Percentiles rank a stretch among this genome's conserved stretches.
Conservation (phyloP, 148 eudicot genomes). For the Vaccinium myrtillus region DNA sequence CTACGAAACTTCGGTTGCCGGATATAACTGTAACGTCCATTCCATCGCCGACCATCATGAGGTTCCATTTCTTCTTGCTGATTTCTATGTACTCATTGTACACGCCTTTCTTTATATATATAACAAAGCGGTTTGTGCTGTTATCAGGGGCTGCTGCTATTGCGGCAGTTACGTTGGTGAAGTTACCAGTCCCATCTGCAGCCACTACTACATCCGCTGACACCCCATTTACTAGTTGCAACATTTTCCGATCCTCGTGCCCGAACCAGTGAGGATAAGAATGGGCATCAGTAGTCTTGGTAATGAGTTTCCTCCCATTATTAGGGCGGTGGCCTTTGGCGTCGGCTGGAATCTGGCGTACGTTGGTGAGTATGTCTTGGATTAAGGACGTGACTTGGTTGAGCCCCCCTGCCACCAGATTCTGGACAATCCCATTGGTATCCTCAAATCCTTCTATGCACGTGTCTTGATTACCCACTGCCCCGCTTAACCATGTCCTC, state of each 20-base stretch:
- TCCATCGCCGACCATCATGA: constrained; percentile 89
- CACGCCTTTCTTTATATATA: constrained; percentile 76
- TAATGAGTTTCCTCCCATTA: neutral
- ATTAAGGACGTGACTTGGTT: constrained; percentile 55
- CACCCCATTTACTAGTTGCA: constrained; percentile 27
- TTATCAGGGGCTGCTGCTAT: constrained; percentile 45
- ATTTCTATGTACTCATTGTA: constrained; percentile 72
- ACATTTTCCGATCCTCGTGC: constrained; percentile 47
- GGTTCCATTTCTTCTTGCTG: constrained; percentile 57
- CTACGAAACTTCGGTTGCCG: constrained; percentile 53
- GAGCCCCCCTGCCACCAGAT: constrained; percentile 46
- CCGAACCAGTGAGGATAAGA: constrained; percentile 65
- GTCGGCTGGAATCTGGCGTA: constrained; percentile 23
- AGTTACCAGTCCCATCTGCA: constrained; percentile 65
- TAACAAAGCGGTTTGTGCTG: constrained; percentile 42
- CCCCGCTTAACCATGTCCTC: constrained; percentile 75
- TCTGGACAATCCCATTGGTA: constrained; percentile 47
- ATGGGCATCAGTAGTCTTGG: neutral
- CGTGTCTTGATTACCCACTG: constrained; percentile 68
- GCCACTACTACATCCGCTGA: constrained; percentile 55
- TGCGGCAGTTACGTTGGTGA: constrained; percentile 56
- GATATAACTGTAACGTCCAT: constrained; percentile 63
- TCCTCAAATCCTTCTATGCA: constrained; percentile 86
- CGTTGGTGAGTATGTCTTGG: constrained; percentile 52
- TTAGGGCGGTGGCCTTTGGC: constrained; percentile 10